Conservation (phyloP, 371 early-diverging fungal genomes). For the Syncephalastrum racemosum region DNA sequence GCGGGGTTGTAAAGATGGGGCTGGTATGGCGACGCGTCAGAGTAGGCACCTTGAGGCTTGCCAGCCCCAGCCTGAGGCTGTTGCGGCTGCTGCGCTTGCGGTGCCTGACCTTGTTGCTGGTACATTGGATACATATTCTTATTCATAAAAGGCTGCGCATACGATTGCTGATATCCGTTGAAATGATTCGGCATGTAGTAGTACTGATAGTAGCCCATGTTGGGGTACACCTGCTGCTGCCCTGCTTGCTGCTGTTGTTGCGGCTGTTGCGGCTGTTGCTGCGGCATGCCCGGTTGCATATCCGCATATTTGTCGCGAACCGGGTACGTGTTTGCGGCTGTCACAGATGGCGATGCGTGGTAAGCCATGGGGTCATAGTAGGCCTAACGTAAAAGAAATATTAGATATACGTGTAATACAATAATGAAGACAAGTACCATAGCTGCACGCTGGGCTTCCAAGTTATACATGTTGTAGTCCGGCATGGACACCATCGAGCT, state of each 20-base stretch:
- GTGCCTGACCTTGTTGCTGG: constrained; percentile 26
- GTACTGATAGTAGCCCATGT: constrained; percentile 67
- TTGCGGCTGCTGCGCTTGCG: constrained; percentile 42
- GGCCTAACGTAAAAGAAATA: constrained; percentile 13
- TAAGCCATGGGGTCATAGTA: constrained; percentile 42
- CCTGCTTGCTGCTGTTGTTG: constrained; percentile 30
- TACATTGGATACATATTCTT: constrained; percentile 85
- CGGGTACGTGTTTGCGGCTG: constrained; percentile 23
- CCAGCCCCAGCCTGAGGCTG: constrained; percentile 48
- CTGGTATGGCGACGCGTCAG: not conserved
- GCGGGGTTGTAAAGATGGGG: constrained; percentile 42
- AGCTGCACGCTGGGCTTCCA: constrained; percentile 30
- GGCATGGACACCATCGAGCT: constrained; percentile 58
- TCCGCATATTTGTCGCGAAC: constrained; percentile 27
- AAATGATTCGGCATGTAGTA: constrained; percentile 75
- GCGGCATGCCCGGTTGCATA: constrained; percentile 7
- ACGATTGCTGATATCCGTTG: constrained; percentile 63
- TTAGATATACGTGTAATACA: not conserved
- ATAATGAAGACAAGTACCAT: constrained; percentile 19
- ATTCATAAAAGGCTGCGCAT: constrained; percentile 83
- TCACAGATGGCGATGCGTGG: constrained; percentile 22
- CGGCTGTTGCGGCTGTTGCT: constrained; percentile 4
- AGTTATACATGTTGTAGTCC: constrained; percentile 22
- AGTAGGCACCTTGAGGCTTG: constrained; percentile 6
- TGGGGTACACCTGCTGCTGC: constrained; percentile 25